Evolutionary conservation across 495 filamentous ascomycete genomes (phyloP).

Genomic region (Hapsidospora chrysogenum): DNA sequence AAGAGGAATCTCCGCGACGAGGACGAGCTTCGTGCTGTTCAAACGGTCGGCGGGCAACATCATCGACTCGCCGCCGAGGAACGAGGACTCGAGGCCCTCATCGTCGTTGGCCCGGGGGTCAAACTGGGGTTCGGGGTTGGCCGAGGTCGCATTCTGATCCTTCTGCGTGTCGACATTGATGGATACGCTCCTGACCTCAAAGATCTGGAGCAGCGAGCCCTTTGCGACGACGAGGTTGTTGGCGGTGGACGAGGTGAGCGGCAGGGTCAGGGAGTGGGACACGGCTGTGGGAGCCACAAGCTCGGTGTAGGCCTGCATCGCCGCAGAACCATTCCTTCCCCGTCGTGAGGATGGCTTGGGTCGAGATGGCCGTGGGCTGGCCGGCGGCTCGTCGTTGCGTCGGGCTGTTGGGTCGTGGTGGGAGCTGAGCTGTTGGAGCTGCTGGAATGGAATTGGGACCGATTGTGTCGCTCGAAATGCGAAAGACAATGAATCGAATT

Average conservation of each 20-base stretch:
- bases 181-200: slow-evolving; percentile 38
- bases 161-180: slow-evolving; percentile 37
- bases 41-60: slow-evolving; percentile 37
- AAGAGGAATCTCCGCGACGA: slow-evolving; percentile 68
- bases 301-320: slow-evolving; percentile 68
- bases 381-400: no score
- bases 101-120: slow-evolving; percentile 32
- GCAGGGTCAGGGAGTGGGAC: slow-evolving; percentile 65
- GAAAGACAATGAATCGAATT: no score
- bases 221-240: slow-evolving; percentile 79
- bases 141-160: slow-evolving; percentile 11
- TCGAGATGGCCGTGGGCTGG: background rate
- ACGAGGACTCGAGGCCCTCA: slow-evolving; percentile 42
- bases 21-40: slow-evolving; percentile 58
- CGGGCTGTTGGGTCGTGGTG: no score
- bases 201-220: slow-evolving; percentile 83
- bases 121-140: slow-evolving; percentile 9
- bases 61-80: slow-evolving; percentile 36
- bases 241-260: slow-evolving; percentile 57
- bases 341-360: background rate
- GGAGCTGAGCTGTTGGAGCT: background rate
- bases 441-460: background rate
- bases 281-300: slow-evolving; percentile 84
- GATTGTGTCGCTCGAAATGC: no score
- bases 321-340: slow-evolving; percentile 1